Percentiles rank a stretch among this genome's conserved stretches.
These are phyloP conservation scores for Ulmus americana DNA, from an alignment of 331 rosid species.

Conservation along the genomic window DNA sequence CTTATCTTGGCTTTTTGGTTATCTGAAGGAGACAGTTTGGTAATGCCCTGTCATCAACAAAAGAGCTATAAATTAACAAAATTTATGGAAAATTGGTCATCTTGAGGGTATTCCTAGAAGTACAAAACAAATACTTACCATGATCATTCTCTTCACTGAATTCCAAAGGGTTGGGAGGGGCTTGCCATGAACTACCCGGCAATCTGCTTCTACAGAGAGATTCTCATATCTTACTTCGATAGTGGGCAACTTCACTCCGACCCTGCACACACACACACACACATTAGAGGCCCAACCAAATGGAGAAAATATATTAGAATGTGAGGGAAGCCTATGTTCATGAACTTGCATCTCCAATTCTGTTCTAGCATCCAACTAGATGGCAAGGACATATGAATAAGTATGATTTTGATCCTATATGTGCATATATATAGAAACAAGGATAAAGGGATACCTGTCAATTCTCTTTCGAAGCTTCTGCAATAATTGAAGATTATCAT, in stretches of 20 bases:
- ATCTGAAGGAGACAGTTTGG: constrained; percentile 17
- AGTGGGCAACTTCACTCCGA: constrained; percentile 57
- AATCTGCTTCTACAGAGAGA: constrained; percentile 56
- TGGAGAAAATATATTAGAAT: not conserved
- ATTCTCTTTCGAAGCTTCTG: constrained; percentile 50
- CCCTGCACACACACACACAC: constrained; percentile 30
- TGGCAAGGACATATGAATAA: too few relatives aligned
- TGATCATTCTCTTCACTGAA: constrained; percentile 29
- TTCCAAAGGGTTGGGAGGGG: constrained; percentile 63
- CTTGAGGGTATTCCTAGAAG: not conserved
- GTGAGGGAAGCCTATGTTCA: not conserved
- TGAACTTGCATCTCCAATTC: too few relatives aligned
- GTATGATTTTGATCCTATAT: not conserved
- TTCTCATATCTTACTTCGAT: constrained; percentile 73
- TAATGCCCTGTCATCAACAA: constrained; percentile 9
- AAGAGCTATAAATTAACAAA: not conserved
- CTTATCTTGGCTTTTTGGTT: constrained; percentile 31
- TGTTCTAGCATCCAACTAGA: too few relatives aligned
- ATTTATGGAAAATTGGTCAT: not conserved
- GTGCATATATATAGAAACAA: too few relatives aligned
- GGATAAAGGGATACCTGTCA: constrained; percentile 42
- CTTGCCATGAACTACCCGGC: constrained; percentile 58
- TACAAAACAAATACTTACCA: constrained; percentile 32
- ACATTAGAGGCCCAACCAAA: not conserved
- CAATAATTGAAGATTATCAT: constrained; percentile 64